Evolutionary conservation across 192 early-diverging fungal genomes (phyloP).

Genomic region (Endogone sp.): DNA sequence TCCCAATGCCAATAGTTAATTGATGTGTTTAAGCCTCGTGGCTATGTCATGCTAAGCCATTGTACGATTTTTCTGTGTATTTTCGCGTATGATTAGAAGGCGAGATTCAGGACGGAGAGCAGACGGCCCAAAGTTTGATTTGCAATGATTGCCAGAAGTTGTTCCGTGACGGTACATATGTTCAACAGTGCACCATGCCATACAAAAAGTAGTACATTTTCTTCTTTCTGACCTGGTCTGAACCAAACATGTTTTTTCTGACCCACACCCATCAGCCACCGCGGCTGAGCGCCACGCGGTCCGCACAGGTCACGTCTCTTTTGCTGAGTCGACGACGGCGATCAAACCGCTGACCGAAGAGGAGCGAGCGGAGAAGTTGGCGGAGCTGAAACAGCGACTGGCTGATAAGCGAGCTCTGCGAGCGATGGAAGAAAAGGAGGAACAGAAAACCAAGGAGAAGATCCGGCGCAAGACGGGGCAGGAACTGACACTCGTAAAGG

Average conservation of each 20-base stretch:
- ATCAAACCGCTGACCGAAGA: constrained; percentile 81
- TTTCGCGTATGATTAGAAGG: constrained; percentile 29
- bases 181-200: too few relatives aligned
- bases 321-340: constrained; percentile 67
- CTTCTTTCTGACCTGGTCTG: not conserved
- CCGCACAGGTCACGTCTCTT: constrained; percentile 67
- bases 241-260: not conserved
- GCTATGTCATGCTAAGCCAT: too few relatives aligned
- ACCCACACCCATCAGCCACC: constrained; percentile 33
- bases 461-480: constrained; percentile 70
- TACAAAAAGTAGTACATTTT: too few relatives aligned
- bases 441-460: constrained; percentile 67
- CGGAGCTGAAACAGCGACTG: constrained; percentile 62
- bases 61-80: too few relatives aligned
- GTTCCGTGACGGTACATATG: constrained; percentile 61
- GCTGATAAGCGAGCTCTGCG: constrained; percentile 63
- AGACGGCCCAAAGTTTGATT: constrained; percentile 71
- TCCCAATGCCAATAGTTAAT: constrained; percentile 13
- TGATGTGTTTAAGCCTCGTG: too few relatives aligned
- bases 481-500: constrained; percentile 64
- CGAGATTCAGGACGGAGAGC: constrained; percentile 65
- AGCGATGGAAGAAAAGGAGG: constrained; percentile 55
- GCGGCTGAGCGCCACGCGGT: constrained; percentile 76
- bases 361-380: constrained; percentile 70
- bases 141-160: constrained; percentile 83